Percentiles rank a stretch among this genome's conserved stretches.
Evolutionary conservation across 331 rosid species (phyloP).

Genomic region (Rhamnella rubrinervis): DNA sequence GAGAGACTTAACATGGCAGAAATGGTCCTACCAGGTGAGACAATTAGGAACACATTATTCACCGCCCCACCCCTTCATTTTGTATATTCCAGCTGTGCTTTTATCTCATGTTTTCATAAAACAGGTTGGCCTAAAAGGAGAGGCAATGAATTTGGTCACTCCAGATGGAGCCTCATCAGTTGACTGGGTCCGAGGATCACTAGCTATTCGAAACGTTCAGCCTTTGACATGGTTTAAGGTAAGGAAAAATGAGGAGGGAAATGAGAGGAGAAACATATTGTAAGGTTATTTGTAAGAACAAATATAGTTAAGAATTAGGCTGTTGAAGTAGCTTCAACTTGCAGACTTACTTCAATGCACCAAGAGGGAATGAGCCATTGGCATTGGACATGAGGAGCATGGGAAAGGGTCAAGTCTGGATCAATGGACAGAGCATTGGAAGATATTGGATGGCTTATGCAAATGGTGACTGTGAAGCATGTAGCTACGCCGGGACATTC

Average conservation of each 20-base stretch:
- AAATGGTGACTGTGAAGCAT: constrained; percentile 65
- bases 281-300: neutral
- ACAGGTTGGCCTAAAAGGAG: constrained; percentile 93
- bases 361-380: constrained; percentile 66
- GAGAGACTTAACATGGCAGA: constrained; percentile 66
- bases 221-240: constrained; percentile 90
- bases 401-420: constrained; percentile 99
- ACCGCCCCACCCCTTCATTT: neutral
- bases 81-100: constrained; percentile 4
- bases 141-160: constrained; percentile 66
- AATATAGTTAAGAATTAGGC: neutral
- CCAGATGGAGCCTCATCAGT: constrained; percentile 51
- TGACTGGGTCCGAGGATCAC: constrained; percentile 62
- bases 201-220: constrained; percentile 39
- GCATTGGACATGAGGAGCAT: constrained; percentile 85
- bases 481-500: constrained; percentile 68
- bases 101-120: neutral
- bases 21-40: constrained; percentile 84
- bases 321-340: constrained; percentile 19
- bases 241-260: constrained; percentile 11
- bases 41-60: neutral
- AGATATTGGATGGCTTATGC: constrained; percentile 94
- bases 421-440: constrained; percentile 91
- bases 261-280: neutral
- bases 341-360: constrained; percentile 80